Percentiles rank a stretch among this genome's conserved stretches.
These are phyloP conservation scores for Colletotrichum neosansevieriae DNA, from an alignment of 2,329 filamentous ascomycete species.

Conservation along the genomic window DNA sequence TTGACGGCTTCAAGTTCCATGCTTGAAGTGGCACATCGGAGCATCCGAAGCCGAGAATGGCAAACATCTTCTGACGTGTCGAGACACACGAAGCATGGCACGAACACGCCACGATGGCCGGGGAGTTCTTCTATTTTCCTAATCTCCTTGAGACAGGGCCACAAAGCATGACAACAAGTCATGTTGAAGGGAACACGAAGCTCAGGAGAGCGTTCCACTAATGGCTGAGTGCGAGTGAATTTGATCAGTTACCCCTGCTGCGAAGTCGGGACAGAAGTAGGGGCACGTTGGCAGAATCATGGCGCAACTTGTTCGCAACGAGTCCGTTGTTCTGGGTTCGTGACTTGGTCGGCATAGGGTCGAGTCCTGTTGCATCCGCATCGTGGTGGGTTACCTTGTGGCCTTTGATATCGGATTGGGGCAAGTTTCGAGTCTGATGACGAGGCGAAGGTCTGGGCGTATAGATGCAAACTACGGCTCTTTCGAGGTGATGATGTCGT, in stretches of 20 bases:
- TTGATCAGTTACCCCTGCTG: no score
- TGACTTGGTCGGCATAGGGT: slow-evolving; percentile 25
- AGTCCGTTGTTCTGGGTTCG: slow-evolving; percentile 12
- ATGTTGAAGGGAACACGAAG: neutral
- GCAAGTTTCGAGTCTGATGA: slow-evolving; percentile 14
- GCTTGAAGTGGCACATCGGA: slow-evolving; percentile 19
- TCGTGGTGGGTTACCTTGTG: slow-evolving; percentile 15
- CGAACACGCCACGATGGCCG: slow-evolving; percentile 1
- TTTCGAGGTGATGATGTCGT: no score
- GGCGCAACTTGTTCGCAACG: neutral
- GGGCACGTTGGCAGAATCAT: neutral
- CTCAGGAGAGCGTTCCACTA: slow-evolving; percentile 2
- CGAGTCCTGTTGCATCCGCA: slow-evolving; percentile 37
- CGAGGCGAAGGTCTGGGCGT: neutral
- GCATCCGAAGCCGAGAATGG: slow-evolving; percentile 17
- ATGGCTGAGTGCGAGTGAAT: neutral
- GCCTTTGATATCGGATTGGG: neutral
- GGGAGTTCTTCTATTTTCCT: slow-evolving; percentile 36
- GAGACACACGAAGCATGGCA: slow-evolving; percentile 7
- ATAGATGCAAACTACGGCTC: neutral
- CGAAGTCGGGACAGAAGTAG: no score
- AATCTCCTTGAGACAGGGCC: slow-evolving; percentile 35
- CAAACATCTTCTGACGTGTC: slow-evolving; percentile 39
- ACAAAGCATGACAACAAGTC: neutral
- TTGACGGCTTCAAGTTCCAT: neutral